These are phyloP conservation scores for Selaginella tamariscina DNA, from an alignment of 75 land plant genomes.

Conservation along the genomic window DNA sequence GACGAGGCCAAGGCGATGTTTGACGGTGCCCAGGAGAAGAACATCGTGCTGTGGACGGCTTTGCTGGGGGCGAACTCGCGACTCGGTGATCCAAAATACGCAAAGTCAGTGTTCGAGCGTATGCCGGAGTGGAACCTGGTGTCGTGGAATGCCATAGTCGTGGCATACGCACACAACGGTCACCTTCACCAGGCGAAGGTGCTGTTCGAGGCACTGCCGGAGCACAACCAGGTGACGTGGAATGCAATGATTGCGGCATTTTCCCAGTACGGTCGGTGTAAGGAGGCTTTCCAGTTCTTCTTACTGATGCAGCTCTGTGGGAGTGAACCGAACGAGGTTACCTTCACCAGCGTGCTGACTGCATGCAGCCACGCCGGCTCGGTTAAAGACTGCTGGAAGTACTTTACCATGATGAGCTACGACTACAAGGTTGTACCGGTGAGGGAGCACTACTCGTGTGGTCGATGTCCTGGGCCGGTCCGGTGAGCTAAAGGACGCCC, in stretches of 20 bases:
- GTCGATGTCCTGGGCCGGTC: neutral
- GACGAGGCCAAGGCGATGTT: no score
- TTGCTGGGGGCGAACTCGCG: no score
- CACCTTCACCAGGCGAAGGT: no score
- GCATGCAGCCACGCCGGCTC: neutral
- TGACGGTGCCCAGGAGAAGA: no score
- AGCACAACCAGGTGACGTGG: neutral
- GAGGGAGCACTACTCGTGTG: neutral
- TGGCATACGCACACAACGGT: no score
- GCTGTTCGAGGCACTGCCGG: neutral
- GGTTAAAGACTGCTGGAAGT: neutral
- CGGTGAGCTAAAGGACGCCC: neutral
- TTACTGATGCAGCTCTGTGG: neutral
- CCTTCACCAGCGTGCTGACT: neutral
- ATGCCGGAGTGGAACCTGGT: no score
- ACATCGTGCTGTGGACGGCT: no score
- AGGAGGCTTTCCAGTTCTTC: neutral
- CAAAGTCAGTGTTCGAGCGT: no score
- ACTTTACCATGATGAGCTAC: neutral
- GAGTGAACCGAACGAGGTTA: neutral
- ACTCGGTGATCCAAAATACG: no score
- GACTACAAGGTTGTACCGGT: neutral
- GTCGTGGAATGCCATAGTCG: no score
- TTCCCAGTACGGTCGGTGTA: neutral
- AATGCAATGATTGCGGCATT: neutral